phyloP scores from a whole-genome alignment of 208 protist genomes.

The Entamoeba invadens region DNA sequence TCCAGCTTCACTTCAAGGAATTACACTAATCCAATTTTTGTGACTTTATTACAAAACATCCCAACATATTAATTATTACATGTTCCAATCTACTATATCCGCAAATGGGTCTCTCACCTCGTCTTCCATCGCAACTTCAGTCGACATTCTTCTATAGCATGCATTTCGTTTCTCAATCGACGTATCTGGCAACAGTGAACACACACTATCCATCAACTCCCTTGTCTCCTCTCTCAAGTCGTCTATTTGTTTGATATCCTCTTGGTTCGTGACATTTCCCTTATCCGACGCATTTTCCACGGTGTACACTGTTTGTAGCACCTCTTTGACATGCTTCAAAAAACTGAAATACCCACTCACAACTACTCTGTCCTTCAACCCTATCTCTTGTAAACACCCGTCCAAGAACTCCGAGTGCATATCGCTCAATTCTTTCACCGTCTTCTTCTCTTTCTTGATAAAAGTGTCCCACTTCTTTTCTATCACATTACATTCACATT shows the following conservation, averaged over 20 bases:
- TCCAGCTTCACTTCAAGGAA: too few species aligned
- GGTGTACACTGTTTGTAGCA: background rate
- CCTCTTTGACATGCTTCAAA: background rate
- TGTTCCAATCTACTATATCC: background rate
- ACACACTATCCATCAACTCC: background rate
- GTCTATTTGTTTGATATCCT: background rate
- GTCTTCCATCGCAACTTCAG: background rate
- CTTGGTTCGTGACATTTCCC: too few species aligned
- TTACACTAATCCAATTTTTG: too few species aligned
- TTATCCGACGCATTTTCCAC: background rate
- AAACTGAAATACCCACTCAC: background rate
- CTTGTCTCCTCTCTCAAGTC: background rate
- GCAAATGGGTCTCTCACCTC: background rate
- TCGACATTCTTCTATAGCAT: background rate
- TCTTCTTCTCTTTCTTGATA: background rate
- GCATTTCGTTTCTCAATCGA: background rate
- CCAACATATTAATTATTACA: too few species aligned
- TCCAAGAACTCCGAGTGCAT: background rate
- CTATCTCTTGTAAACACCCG: background rate
- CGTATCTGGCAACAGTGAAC: background rate
- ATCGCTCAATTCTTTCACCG: background rate
- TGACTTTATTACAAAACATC: too few species aligned
- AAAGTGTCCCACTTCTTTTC: background rate
- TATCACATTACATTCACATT: background rate
- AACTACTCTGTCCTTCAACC: background rate